These are phyloP conservation scores for Boletus sensibilis DNA, from an alignment of 768 basidiomycete species.

Conservation along the genomic window DNA sequence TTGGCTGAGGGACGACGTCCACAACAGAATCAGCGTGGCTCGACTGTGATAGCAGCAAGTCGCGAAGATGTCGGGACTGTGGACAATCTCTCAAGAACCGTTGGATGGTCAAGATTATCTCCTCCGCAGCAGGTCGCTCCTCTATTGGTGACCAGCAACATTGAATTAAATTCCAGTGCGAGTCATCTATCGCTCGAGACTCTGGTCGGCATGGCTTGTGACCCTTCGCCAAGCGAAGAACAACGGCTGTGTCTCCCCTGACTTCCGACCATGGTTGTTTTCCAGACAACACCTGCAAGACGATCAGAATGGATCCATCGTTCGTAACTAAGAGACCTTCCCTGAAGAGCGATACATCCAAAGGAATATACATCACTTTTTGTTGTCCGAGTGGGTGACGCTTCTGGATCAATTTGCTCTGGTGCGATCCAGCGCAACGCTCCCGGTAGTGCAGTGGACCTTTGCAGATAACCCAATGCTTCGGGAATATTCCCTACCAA, in stretches of 20 bases:
- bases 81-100: not conserved
- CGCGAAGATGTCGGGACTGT: not conserved
- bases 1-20: no score
- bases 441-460: constrained; percentile 29
- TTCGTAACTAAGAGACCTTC: constrained; percentile 11
- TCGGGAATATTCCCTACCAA: constrained; percentile 11
- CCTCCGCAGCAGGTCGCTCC: not conserved
- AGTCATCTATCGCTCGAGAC: not conserved
- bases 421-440: constrained; percentile 47
- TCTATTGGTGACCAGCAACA: not conserved
- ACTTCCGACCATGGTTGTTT: constrained; percentile 11
- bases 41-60: not conserved
- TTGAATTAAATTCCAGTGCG: constrained; percentile 10
- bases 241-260: not conserved
- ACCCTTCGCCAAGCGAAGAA: constrained; percentile 6
- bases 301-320: not conserved
- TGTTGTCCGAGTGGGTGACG: not conserved
- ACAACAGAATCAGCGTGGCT: not conserved
- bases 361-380: constrained; percentile 19
- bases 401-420: constrained; percentile 26
- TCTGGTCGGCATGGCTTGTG: constrained; percentile 3
- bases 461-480: constrained; percentile 5
- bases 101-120: not conserved
- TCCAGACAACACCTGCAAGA: constrained; percentile 7
- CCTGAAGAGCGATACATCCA: constrained; percentile 33